Conservation (phyloP, 169 alveolate genomes). For the Cryptosporidium bovis region DNA sequence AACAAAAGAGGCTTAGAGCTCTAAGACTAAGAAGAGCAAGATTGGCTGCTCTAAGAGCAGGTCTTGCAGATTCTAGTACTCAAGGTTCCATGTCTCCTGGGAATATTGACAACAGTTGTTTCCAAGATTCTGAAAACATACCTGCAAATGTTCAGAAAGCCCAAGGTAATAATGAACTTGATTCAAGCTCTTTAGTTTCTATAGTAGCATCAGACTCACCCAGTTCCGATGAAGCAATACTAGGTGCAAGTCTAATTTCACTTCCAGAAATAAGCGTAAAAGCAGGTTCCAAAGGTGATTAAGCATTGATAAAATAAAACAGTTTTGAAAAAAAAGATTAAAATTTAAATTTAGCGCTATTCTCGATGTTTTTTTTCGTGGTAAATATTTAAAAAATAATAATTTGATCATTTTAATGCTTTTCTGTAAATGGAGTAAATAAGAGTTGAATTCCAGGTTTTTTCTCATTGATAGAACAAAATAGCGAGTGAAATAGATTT, state of each 20-base stretch:
- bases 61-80: background rate
- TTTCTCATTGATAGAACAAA: too few relatives aligned
- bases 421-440: too few relatives aligned
- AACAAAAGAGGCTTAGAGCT: conserved; percentile 38
- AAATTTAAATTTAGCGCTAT: too few relatives aligned
- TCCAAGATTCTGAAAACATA: background rate
- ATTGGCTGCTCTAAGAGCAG: conserved; percentile 18
- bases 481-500: too few relatives aligned
- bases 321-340: too few relatives aligned
- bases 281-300: too few relatives aligned
- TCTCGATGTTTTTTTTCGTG: too few relatives aligned
- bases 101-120: background rate
- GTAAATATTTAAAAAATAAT: too few relatives aligned
- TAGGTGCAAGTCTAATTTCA: conserved; percentile 19
- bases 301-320: too few relatives aligned
- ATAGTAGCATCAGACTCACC: background rate
- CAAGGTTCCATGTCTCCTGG: background rate
- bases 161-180: background rate
- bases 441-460: too few relatives aligned
- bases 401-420: too few relatives aligned
- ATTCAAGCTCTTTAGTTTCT: conserved; percentile 19
- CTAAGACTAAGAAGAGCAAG: conserved; percentile 37
- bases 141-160: background rate
- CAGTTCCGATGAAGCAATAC: background rate
- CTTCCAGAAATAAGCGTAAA: background rate